These are phyloP conservation scores for Peronospora belbahrii DNA, from an alignment of 352 stramenopile species.

Conservation along the genomic window DNA sequence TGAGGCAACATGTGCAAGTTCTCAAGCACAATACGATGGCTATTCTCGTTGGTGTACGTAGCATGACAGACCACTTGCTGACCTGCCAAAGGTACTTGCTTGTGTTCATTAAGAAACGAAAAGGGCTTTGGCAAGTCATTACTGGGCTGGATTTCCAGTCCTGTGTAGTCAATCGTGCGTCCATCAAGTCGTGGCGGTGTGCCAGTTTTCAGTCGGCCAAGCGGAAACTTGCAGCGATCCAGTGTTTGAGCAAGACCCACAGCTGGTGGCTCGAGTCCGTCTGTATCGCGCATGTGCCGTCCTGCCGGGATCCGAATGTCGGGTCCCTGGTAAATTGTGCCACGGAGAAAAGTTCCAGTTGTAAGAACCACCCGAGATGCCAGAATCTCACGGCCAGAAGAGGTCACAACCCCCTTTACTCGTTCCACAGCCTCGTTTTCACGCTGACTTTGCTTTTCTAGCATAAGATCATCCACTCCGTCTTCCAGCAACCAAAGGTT, in stretches of 20 bases:
- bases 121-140: slow-evolving; percentile 90
- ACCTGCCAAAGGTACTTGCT: slow-evolving; percentile 49
- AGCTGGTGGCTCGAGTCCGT: slow-evolving; percentile 90
- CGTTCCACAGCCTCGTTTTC: slow-evolving; percentile 30
- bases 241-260: slow-evolving; percentile 92
- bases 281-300: slow-evolving; percentile 82
- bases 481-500: slow-evolving; percentile 93
- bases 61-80: slow-evolving; percentile 90
- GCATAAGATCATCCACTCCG: slow-evolving; percentile 92
- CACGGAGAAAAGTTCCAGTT: slow-evolving; percentile 96
- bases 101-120: slow-evolving; percentile 89
- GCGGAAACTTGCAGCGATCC: slow-evolving; percentile 87
- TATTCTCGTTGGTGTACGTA: slow-evolving; percentile 95
- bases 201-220: slow-evolving; percentile 95
- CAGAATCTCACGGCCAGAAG: slow-evolving; percentile 44
- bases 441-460: slow-evolving; percentile 30
- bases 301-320: slow-evolving; percentile 89
- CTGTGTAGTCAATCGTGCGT: slow-evolving; percentile 93
- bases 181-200: slow-evolving; percentile 95
- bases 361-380: slow-evolving; percentile 90
- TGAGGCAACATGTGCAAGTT: slow-evolving; percentile 91
- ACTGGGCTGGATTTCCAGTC: slow-evolving; percentile 87
- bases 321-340: slow-evolving; percentile 92
- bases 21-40: slow-evolving; percentile 90
- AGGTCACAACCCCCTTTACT: slow-evolving; percentile 59